Percentiles rank a stretch among this genome's conserved stretches.
Conservation (phyloP, 345 rosid species). For the Durio zibethinus region DNA sequence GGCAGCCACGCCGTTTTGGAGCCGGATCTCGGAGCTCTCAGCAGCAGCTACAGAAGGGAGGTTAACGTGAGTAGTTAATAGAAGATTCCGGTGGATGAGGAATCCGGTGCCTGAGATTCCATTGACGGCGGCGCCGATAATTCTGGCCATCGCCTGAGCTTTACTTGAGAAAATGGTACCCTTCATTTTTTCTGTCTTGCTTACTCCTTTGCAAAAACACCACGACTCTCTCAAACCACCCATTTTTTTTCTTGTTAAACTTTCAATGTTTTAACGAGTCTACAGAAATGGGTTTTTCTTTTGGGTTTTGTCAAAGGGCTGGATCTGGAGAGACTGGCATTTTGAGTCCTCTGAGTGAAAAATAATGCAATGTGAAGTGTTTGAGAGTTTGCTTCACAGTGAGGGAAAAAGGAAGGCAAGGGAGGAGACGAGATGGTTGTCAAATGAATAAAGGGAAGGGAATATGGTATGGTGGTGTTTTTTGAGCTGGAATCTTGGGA, state of each 20-base stretch:
- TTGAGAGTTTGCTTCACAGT: background rate
- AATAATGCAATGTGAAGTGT: background rate
- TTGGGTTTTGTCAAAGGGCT: conserved; percentile 19
- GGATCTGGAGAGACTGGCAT: background rate
- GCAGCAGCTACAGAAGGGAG: conserved; percentile 79
- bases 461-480: background rate
- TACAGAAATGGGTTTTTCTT: conserved; percentile 26
- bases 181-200: conserved; percentile 84
- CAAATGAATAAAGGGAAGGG: conserved; percentile 41
- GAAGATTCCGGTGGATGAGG: conserved; percentile 84
- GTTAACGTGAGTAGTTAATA: conserved; percentile 74
- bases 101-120: conserved; percentile 63
- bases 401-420: background rate
- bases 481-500: conserved; percentile 35
- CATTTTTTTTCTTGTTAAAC: conserved; percentile 38
- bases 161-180: conserved; percentile 65
- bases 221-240: conserved; percentile 67
- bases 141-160: conserved; percentile 52
- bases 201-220: conserved; percentile 92
- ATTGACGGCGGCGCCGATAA: conserved; percentile 42
- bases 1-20: conserved; percentile 66
- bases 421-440: conserved; percentile 46
- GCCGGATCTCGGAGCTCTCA: conserved; percentile 74
- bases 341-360: background rate
- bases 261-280: background rate